Evolutionary conservation across 2,329 filamentous ascomycete species (phyloP).

Genomic region (Trichoderma koningii): DNA sequence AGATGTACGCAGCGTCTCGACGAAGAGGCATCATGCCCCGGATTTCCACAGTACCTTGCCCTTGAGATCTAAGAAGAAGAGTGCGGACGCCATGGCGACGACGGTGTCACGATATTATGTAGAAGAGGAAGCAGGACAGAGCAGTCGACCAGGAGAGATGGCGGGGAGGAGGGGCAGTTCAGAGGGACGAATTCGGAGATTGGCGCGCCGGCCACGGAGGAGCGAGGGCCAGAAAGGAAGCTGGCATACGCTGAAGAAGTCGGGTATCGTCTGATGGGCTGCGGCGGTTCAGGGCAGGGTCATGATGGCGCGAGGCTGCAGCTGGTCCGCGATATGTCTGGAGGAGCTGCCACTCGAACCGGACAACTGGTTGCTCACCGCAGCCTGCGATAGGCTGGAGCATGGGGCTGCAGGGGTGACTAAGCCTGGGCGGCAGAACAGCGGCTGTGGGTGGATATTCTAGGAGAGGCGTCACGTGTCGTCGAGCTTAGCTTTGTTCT

Average conservation of each 20-base stretch:
- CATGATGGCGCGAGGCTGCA: slow-evolving; percentile 25
- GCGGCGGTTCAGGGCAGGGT: slow-evolving; percentile 7
- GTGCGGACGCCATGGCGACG: slow-evolving; percentile 82
- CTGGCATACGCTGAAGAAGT: slow-evolving; percentile 8
- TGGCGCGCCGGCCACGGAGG: slow-evolving; percentile 33
- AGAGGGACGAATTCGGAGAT: slow-evolving; percentile 31
- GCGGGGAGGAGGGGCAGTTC: slow-evolving; percentile 32
- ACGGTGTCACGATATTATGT: slow-evolving; percentile 24
- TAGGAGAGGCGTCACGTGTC: slow-evolving; percentile 27
- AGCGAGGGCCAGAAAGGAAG: background rate
- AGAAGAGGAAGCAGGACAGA: slow-evolving; percentile 27
- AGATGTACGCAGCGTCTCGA: background rate
- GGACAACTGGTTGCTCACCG: slow-evolving; percentile 25
- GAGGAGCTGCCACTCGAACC: slow-evolving; percentile 23
- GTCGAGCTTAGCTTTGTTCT: background rate
- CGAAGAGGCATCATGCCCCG: background rate
- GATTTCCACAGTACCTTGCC: slow-evolving; percentile 71
- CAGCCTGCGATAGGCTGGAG: slow-evolving; percentile 6
- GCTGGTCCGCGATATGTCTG: slow-evolving; percentile 22
- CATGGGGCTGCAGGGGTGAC: slow-evolving; percentile 1
- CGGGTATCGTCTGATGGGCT: background rate
- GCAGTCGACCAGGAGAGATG: slow-evolving; percentile 34
- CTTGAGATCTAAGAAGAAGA: slow-evolving; percentile 99
- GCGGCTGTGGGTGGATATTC: slow-evolving; percentile 4
- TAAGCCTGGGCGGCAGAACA: slow-evolving; percentile 29